Evolutionary conservation across 768 basidiomycete species (phyloP).

Genomic region (Tricholoma hemisulphureum): DNA sequence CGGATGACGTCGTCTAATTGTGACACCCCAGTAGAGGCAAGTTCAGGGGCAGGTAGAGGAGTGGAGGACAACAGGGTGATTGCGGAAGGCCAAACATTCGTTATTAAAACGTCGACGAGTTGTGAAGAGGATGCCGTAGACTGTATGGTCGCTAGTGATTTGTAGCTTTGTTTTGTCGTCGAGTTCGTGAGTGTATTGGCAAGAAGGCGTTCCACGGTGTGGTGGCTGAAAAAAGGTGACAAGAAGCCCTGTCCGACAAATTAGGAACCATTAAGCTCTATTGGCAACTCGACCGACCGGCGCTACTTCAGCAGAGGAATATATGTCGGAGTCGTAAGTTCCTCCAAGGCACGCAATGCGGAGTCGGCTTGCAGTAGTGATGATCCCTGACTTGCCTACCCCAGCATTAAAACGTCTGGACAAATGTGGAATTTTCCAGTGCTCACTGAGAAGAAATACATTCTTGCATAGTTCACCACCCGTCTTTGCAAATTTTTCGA

Average conservation of each 20-base stretch:
- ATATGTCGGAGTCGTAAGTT: conserved; percentile 61
- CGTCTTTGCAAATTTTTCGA: conserved; percentile 71
- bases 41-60: conserved; percentile 47
- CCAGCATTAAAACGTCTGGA: conserved; percentile 5
- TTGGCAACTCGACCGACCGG: conserved; percentile 46
- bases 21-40: conserved; percentile 44
- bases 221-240: conserved; percentile 71
- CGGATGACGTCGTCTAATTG: conserved; percentile 65
- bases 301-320: conserved; percentile 55
- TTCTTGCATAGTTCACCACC: conserved; percentile 81
- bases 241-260: conserved; percentile 58
- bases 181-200: conserved; percentile 65
- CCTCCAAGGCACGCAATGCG: conserved; percentile 88
- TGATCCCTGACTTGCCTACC: conserved; percentile 75
- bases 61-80: conserved; percentile 60
- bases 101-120: conserved; percentile 77
- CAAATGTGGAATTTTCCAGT: neutral
- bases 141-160: conserved; percentile 67
- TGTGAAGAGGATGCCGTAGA: conserved; percentile 60
- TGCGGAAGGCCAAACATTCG: conserved; percentile 71
- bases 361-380: conserved; percentile 77
- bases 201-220: conserved; percentile 69
- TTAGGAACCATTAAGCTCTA: conserved; percentile 5
- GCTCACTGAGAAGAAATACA: conserved; percentile 82
- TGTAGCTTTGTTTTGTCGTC: conserved; percentile 47